phyloP scores from a whole-genome alignment of 345 rosid species.

The Hirschfeldia incana region DNA sequence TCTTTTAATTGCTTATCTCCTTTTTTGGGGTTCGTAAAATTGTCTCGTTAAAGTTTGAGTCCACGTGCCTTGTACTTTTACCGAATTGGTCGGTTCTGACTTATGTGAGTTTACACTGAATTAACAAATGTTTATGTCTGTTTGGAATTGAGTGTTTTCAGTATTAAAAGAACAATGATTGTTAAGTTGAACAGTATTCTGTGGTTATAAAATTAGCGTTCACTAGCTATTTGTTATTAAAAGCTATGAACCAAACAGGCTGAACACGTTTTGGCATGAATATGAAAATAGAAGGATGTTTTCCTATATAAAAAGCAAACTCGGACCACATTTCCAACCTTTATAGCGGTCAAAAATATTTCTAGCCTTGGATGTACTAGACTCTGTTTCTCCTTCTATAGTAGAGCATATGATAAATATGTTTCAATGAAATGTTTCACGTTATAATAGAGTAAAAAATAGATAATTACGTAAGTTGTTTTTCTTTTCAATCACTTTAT shows the following conservation, averaged over 20 bases:
- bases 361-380: not conserved
- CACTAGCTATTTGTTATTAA: not conserved
- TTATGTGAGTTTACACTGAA: not conserved
- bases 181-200: not conserved
- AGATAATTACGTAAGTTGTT: no score
- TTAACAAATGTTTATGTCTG: not conserved
- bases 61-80: constrained; percentile 30
- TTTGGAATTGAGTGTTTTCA: not conserved
- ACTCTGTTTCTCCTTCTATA: no score
- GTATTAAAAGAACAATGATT: not conserved
- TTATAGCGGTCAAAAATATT: not conserved
- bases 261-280: not conserved
- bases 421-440: no score
- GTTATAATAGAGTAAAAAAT: no score
- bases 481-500: no score
- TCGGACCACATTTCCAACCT: not conserved
- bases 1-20: not conserved
- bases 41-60: constrained; percentile 9
- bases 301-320: not conserved
- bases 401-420: no score
- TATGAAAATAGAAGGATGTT: not conserved
- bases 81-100: constrained; percentile 33
- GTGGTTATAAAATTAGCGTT: not conserved
- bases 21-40: constrained; percentile 27
- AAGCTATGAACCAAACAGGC: not conserved